Evolutionary conservation across 2,329 filamentous ascomycete genomes (phyloP).

Genomic region (Triangularia verruculosa): DNA sequence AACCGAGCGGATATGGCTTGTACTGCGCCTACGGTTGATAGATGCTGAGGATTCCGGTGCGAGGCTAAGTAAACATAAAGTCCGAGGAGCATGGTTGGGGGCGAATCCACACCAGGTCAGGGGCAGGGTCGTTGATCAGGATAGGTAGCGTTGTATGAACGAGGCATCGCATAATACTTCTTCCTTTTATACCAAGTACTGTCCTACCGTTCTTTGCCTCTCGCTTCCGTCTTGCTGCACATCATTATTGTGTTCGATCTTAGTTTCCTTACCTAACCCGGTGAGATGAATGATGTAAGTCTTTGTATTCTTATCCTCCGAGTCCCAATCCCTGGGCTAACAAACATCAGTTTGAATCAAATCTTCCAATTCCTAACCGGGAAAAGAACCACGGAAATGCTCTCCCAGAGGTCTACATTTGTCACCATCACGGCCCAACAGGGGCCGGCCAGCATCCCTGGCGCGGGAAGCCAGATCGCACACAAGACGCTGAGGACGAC

Average conservation of each 20-base stretch:
- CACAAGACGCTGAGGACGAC: background rate
- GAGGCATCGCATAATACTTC: background rate
- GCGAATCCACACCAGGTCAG: background rate
- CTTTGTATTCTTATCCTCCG: background rate
- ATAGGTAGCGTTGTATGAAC: background rate
- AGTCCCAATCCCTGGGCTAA: background rate
- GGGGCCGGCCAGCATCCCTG: background rate
- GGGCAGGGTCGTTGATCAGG: background rate
- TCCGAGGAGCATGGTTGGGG: background rate
- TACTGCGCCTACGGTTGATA: background rate
- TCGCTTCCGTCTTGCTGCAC: background rate
- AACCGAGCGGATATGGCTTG: background rate
- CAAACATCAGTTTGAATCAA: constrained; percentile 2
- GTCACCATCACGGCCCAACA: background rate
- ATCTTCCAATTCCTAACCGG: constrained; percentile 4
- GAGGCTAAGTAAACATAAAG: background rate
- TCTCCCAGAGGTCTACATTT: constrained; percentile 1
- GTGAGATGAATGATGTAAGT: constrained; percentile 6
- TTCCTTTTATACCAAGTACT: background rate
- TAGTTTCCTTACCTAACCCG: background rate
- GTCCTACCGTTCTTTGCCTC: background rate
- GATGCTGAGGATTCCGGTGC: background rate
- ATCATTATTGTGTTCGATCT: too few relatives aligned
- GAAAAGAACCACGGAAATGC: constrained; percentile 8
- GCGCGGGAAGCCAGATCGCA: background rate